phyloP scores from a whole-genome alignment of 768 basidiomycete genomes.

The Tulasnella sp. region DNA sequence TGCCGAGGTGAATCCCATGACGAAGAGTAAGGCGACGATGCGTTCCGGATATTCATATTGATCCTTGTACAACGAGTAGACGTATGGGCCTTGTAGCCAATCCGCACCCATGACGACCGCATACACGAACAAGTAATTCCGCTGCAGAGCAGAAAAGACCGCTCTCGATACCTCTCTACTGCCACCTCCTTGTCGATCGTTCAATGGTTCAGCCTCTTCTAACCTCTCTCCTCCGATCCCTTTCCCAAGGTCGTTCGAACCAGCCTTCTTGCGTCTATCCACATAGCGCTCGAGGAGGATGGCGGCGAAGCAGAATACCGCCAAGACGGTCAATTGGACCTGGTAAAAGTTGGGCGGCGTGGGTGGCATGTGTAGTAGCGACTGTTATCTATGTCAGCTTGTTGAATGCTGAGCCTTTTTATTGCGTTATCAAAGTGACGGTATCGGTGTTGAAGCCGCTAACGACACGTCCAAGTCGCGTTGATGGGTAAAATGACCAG shows the following conservation, averaged over 20 bases:
- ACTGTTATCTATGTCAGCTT: no score
- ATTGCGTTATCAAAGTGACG: no score
- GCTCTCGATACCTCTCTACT: not conserved
- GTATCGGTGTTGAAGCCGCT: no score
- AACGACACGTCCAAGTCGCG: no score
- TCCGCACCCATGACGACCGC: constrained; percentile 72
- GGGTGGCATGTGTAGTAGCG: not conserved
- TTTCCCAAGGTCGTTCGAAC: not conserved
- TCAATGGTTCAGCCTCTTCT: not conserved
- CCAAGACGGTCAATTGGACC: constrained; percentile 8
- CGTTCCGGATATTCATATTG: constrained; percentile 54
- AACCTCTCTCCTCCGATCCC: not conserved
- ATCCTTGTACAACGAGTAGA: constrained; percentile 62
- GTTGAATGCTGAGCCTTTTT: no score
- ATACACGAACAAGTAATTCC: constrained; percentile 55
- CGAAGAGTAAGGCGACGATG: constrained; percentile 57
- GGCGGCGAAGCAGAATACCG: constrained; percentile 3
- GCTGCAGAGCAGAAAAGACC: not conserved
- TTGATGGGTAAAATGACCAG: no score
- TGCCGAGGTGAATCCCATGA: constrained; percentile 65
- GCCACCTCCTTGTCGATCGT: not conserved
- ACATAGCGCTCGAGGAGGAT: constrained; percentile 9
- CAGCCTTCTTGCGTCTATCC: constrained; percentile 2
- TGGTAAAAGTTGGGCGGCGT: constrained; percentile 14
- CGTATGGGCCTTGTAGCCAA: constrained; percentile 72